Percentiles rank a stretch among this genome's conserved stretches.
phyloP scores from a whole-genome alignment of 176 grass and related monocot genomes.

The Musa schizocarpa region DNA sequence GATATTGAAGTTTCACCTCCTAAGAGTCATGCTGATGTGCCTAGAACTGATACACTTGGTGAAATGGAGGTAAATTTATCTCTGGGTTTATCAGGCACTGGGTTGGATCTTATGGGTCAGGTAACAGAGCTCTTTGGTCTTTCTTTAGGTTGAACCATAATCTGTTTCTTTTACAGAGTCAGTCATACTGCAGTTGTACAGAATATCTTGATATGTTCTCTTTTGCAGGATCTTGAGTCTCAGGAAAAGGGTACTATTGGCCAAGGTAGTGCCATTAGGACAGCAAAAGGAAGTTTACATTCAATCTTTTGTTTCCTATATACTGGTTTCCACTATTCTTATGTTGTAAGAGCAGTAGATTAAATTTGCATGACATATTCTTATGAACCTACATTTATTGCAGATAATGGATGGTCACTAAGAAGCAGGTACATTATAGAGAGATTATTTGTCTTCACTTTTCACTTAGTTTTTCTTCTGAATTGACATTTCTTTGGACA shows the following conservation, averaged over 20 bases:
- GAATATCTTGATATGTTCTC: slow-evolving; percentile 12
- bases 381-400: slow-evolving; percentile 26
- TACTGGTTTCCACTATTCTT: neutral
- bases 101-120: slow-evolving; percentile 27
- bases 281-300: neutral
- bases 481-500: slow-evolving; percentile 5
- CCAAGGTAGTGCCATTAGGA: slow-evolving; percentile 34
- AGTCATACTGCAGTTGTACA: slow-evolving; percentile 10
- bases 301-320: neutral
- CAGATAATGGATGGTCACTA: slow-evolving; percentile 44
- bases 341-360: neutral
- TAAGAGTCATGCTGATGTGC: slow-evolving; percentile 3
- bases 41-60: slow-evolving; percentile 5
- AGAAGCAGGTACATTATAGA: slow-evolving; percentile 43
- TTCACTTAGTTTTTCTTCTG: slow-evolving; percentile 3
- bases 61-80: slow-evolving; percentile 23
- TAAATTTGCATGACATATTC: slow-evolving; percentile 5
- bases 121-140: slow-evolving; percentile 21
- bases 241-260: slow-evolving; percentile 23
- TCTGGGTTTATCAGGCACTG: slow-evolving; percentile 20
- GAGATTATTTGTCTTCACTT: slow-evolving; percentile 20
- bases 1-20: slow-evolving; percentile 7
- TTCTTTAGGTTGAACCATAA: neutral
- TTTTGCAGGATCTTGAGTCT: slow-evolving; percentile 37
- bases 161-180: neutral